Evolutionary conservation across 2,329 filamentous ascomycete species (phyloP), one percentile per base, ranked within the genome.

Genomic region (Diaporthe longicolla): DNA sequence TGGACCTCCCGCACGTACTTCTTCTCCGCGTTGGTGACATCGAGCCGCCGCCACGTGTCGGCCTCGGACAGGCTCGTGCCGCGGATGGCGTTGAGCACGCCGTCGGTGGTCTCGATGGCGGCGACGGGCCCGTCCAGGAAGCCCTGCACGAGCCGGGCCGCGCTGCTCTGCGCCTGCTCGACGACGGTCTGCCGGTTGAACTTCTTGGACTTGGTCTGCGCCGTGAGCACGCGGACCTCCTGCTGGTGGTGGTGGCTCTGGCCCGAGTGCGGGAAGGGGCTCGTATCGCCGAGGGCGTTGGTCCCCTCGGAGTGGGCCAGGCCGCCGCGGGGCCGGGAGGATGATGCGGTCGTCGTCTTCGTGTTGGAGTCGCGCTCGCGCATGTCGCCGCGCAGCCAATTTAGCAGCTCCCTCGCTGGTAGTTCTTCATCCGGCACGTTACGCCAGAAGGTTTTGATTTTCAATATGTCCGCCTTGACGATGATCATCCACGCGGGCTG

Each of bases 121-220:
- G 94, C 90, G 74, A 98, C 94, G 0, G 95, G 95, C 0, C 94
- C 94, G 40, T 93, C 89, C 7, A 94, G 86, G 77, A 95, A 95
- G 6, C 89, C 90, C 43, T 93, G 90, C 17, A 95, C 88, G 48
- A 95, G 87, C 72, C 89, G 90, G 40, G 90, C 87, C 6, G 87
- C 87, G 76, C 85, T 87, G 73, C 80, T 82, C 83, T 91, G 91
- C 75, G 93, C 93, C 77, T 95, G 93, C 81, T 97, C 94, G 63
- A 98, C 92, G 66, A 98, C 95, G 37, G 92, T 92, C 80, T 92
- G 92, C 70, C 96, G 92, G 83, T 98, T 98, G 76, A 93, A 94
- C 85, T 98, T 98, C 84, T 98, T 98, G 82, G 92, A 95, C 78
- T 93, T 92, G 66, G 95, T 95, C 73, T 94, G 93, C 1, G 94